Percentiles rank a stretch among this genome's conserved stretches.
phyloP scores from a whole-genome alignment of 2,329 filamentous ascomycete genomes.

The Arachnopeziza araneosa region DNA sequence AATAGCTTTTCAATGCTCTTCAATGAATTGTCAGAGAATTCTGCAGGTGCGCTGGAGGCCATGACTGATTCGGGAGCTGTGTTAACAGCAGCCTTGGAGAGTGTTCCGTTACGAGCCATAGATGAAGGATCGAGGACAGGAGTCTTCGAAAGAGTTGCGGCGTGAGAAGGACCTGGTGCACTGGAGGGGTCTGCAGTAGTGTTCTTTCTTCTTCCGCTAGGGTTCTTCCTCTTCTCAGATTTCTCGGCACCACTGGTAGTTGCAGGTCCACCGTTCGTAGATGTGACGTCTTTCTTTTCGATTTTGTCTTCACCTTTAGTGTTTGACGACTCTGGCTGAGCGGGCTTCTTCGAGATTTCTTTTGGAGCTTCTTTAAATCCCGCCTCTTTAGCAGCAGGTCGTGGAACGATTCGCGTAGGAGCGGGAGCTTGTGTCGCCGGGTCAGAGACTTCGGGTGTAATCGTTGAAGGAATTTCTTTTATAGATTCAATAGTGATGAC shows the following conservation, averaged over 20 bases:
- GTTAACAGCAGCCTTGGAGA: constrained; percentile 18
- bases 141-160: constrained; percentile 22
- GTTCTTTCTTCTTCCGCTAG: constrained; percentile 56
- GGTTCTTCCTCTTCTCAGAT: constrained; percentile 54
- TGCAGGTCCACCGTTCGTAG: constrained; percentile 22
- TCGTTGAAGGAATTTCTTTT: constrained; percentile 38
- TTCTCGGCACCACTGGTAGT: constrained; percentile 43
- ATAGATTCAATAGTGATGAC: constrained; percentile 66
- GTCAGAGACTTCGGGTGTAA: constrained; percentile 15
- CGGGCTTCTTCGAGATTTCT: constrained; percentile 17
- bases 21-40: constrained; percentile 39
- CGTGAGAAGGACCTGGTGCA: constrained; percentile 11
- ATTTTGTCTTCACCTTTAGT: constrained; percentile 29
- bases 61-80: constrained; percentile 10
- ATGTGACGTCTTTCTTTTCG: constrained; percentile 18
- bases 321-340: constrained; percentile 15
- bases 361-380: constrained; percentile 18
- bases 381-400: constrained; percentile 25
- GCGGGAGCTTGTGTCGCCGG: constrained; percentile 13
- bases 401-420: constrained; percentile 21
- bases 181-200: constrained; percentile 29
- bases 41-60: constrained; percentile 10
- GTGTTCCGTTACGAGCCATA: constrained; percentile 23
- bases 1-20: constrained; percentile 46
- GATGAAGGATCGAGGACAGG: constrained; percentile 30